A percentile compares a stretch with the other conserved stretches of the same genome.
These are phyloP conservation scores for Neurospora crassa DNA, from an alignment of 2,329 filamentous ascomycete genomes.

Conservation along the genomic window DNA sequence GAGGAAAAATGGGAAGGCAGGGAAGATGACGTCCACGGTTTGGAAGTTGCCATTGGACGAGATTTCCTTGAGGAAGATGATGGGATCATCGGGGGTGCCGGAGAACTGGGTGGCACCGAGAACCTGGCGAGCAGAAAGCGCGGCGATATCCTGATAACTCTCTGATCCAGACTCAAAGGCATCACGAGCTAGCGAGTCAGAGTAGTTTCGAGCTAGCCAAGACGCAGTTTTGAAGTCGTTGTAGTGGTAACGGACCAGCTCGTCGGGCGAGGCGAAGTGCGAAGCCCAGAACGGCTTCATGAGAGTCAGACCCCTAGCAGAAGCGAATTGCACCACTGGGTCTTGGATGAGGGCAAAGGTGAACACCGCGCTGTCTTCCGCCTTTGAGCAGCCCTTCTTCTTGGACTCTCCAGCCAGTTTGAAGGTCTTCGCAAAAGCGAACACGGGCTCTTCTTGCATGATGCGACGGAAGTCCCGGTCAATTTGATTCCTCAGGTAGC, in stretches of 20 bases:
- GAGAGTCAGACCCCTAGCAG: conserved; percentile 62
- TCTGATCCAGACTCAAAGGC: conserved; percentile 64
- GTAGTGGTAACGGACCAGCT: conserved; percentile 69
- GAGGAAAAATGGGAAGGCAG: conserved; percentile 75
- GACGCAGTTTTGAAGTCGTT: conserved; percentile 58
- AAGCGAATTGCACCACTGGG: conserved; percentile 70
- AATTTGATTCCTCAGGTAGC: conserved; percentile 54
- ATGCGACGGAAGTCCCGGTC: conserved; percentile 60
- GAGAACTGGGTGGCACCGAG: conserved; percentile 71
- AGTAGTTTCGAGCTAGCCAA: conserved; percentile 62
- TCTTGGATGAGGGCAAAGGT: conserved; percentile 71
- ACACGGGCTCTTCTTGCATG: conserved; percentile 71
- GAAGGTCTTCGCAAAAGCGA: conserved; percentile 66
- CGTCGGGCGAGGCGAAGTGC: conserved; percentile 54
- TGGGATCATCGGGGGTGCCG: conserved; percentile 58
- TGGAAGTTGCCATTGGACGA: conserved; percentile 79
- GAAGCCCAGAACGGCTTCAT: conserved; percentile 76
- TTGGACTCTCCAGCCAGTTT: conserved; percentile 25
- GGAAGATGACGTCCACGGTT: conserved; percentile 82
- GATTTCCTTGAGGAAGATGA: conserved; percentile 79
- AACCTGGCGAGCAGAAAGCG: conserved; percentile 69
- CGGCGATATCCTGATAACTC: conserved; percentile 68
- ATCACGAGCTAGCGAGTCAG: conserved; percentile 58
- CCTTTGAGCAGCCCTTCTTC: conserved; percentile 19
- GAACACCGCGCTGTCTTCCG: conserved; percentile 54